Percentiles rank a stretch among this genome's conserved stretches.
Conservation (phyloP, 257 asterid genomes). For the Apocynum venetum region DNA sequence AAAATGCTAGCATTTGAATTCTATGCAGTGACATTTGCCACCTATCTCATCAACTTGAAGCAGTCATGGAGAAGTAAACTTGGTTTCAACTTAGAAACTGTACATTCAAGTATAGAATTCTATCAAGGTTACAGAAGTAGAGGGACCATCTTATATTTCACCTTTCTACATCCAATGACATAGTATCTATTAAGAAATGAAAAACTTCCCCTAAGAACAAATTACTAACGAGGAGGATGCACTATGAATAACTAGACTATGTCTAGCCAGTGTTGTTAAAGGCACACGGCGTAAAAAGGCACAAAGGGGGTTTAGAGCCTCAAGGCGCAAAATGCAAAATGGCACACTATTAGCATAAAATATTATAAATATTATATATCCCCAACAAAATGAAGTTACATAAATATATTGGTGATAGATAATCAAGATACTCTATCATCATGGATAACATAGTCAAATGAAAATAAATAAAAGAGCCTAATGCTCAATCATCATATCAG, state of each 20-base stretch:
- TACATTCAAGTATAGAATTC: not conserved
- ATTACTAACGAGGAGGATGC: not conserved
- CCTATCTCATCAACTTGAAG: not conserved
- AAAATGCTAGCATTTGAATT: not conserved
- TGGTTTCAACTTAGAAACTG: not conserved
- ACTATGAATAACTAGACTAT: not conserved
- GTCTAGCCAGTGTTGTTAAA: too few relatives aligned
- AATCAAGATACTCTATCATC: too few relatives aligned
- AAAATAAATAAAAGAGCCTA: too few relatives aligned
- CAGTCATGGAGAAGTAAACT: not conserved
- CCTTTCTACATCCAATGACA: not conserved
- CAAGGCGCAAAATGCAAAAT: too few relatives aligned
- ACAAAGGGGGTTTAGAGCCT: too few relatives aligned
- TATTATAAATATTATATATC: too few relatives aligned
- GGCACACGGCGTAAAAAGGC: too few relatives aligned
- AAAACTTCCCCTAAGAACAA: not conserved
- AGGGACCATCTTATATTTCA: not conserved
- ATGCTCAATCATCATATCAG: too few relatives aligned
- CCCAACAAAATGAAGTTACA: too few relatives aligned
- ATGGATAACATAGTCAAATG: too few relatives aligned
- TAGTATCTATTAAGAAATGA: not conserved
- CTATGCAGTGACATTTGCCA: not conserved
- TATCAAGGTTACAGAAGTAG: not conserved
- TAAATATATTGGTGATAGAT: too few relatives aligned
- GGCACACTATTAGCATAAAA: too few relatives aligned